These are phyloP conservation scores for Esteya vermicola DNA, from an alignment of 2,329 filamentous ascomycete species.

Conservation along the genomic window DNA sequence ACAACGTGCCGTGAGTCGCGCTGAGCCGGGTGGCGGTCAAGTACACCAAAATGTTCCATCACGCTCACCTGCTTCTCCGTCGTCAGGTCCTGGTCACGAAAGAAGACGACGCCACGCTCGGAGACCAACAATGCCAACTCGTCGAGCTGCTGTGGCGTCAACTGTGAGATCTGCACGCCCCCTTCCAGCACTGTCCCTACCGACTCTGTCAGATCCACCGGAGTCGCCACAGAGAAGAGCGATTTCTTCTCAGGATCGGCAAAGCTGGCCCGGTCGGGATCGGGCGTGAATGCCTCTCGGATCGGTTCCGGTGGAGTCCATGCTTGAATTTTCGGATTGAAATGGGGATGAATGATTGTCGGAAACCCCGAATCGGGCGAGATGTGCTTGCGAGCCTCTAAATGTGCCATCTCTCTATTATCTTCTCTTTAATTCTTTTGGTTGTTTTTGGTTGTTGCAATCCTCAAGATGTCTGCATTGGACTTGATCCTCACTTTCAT, in stretches of 20 bases:
- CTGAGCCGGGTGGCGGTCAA: conserved; percentile 32
- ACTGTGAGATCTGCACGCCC: conserved; percentile 27
- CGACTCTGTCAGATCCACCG: conserved; percentile 26
- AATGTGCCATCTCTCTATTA: conserved; percentile 18
- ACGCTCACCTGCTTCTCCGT: conserved; percentile 26
- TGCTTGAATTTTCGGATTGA: conserved; percentile 28
- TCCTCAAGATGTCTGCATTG: too few relatives aligned
- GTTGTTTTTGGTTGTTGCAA: too few relatives aligned
- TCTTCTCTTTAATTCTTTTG: too few relatives aligned
- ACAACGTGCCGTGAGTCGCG: conserved; percentile 27
- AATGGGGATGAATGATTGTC: conserved; percentile 28
- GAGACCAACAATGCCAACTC: conserved; percentile 32
- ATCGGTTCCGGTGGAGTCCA: conserved; percentile 24
- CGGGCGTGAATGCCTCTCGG: conserved; percentile 16
- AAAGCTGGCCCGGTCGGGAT: conserved; percentile 23
- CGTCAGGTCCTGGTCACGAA: conserved; percentile 30
- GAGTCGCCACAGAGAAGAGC: conserved; percentile 22
- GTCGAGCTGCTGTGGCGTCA: conserved; percentile 30
- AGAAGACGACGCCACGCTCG: conserved; percentile 33
- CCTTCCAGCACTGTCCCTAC: conserved; percentile 24
- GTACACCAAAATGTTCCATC: conserved; percentile 31
- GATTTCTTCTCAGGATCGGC: conserved; percentile 30
- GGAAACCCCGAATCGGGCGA: conserved; percentile 33
- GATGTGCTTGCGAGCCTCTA: conserved; percentile 31
- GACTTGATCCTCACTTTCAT: too few relatives aligned